A percentile compares a stretch with the other conserved stretches of the same genome.
phyloP scores from a whole-genome alignment of 495 filamentous ascomycete genomes.

The Mytilinidion resinicola region DNA sequence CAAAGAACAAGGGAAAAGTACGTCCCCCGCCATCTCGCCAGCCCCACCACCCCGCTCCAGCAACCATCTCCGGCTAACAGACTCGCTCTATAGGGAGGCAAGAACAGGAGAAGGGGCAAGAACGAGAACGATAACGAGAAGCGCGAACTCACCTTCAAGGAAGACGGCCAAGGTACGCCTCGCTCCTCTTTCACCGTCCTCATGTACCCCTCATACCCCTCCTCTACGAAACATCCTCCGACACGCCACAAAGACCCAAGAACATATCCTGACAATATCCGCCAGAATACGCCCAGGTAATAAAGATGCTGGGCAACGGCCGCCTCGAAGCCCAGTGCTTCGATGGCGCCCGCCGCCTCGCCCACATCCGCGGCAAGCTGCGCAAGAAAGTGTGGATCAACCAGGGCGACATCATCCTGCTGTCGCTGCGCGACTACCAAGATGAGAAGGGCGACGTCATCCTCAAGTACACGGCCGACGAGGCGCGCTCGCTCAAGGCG shows the following conservation, averaged over 20 bases:
- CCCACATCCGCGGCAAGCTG: conserved; percentile 88
- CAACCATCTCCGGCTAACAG: conserved; percentile 16
- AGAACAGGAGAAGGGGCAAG: conserved; percentile 97
- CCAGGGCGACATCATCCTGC: conserved; percentile 96
- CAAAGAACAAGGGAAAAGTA: conserved; percentile 99
- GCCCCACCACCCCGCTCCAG: conserved; percentile 18
- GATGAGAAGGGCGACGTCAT: conserved; percentile 99
- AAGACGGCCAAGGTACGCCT: conserved; percentile 80
- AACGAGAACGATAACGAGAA: conserved; percentile 99
- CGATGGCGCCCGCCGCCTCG: conserved; percentile 81
- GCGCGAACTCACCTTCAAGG: conserved; percentile 97
- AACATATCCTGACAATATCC: background rate
- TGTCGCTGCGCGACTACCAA: conserved; percentile 96
- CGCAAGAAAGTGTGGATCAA: conserved; percentile 99
- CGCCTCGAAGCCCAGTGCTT: conserved; percentile 96
- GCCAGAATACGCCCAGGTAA: conserved; percentile 91
- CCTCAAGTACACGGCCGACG: conserved; percentile 96
- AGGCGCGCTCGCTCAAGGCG: conserved; percentile 88
- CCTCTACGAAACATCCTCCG: background rate
- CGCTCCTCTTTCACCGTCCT: background rate
- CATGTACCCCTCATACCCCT: background rate
- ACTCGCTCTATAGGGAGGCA: conserved; percentile 73
- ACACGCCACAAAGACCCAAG: background rate
- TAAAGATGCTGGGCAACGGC: conserved; percentile 98
- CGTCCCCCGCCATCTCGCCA: conserved; percentile 29